Evolutionary conservation across 1,284 basidiomycete genomes (phyloP), one percentile per base, ranked within the genome.

Genomic region (Sanguinoderma infundibulare): DNA sequence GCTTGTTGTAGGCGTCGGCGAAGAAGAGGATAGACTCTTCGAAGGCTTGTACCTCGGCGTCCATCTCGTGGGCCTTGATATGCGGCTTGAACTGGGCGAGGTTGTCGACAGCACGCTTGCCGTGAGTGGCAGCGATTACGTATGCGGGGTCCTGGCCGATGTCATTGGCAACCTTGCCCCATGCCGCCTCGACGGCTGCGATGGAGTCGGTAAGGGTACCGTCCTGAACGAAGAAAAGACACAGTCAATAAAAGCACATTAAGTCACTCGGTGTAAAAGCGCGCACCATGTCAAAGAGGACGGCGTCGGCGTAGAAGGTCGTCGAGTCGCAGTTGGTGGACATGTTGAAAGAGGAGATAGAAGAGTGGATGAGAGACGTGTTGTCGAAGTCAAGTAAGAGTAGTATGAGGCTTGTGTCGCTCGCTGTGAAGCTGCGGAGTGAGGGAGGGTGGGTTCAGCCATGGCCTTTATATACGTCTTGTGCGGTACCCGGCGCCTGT

Each of bases 121-220:
- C 91, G 73, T 92, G 91, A 14, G 90, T 92, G 42, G 88, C 88
- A 34, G 84, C 84, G 71, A 89, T 89, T 62, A 90, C 86, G 59
- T 83, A 80, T 61, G 77, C 78, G 12, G 86, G 87, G 73, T 90
- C 86, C 73, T 86, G 83, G 55, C 86, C 87, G 50, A 90, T 83
- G 72, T 90, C 87, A 46, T 78, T 78, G 2, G 91, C 90, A 53
- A 92, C 89, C 67, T 87, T 87, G 36, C 84, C 84, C 91, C 91
- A 92, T 7, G 91, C 91, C 6, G 89, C 88, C 73, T 92, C 91
- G 65, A 92, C 89, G 9, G 91, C 90, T 26, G 86, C 78, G 70
- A 91, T 91, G 30, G 88, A 90, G 72, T 91, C 88, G 55, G 90
- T 91, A 58, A 91, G 78, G 12, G 89, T 91, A 46, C 88, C 88